These are phyloP conservation scores for Paraphaeosphaeria minitans DNA, from an alignment of 2,329 filamentous ascomycete genomes.

Conservation along the genomic window DNA sequence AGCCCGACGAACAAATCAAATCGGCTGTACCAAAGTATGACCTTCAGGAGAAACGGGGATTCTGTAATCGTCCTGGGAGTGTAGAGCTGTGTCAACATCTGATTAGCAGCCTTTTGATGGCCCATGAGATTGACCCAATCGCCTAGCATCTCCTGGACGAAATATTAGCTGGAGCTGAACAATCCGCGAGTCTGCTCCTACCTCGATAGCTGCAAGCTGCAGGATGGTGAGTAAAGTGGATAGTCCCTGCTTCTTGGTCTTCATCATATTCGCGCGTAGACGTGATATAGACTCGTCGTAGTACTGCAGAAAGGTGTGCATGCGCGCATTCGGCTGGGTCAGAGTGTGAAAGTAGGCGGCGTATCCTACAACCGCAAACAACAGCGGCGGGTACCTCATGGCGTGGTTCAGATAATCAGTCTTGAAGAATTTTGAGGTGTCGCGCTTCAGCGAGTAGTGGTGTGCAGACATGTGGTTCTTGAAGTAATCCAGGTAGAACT, in stretches of 20 bases:
- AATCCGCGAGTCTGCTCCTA: conserved; percentile 49
- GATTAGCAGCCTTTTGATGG: conserved; percentile 87
- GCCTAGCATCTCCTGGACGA: conserved; percentile 80
- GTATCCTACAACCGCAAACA: conserved; percentile 88
- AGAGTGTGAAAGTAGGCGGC: conserved; percentile 84
- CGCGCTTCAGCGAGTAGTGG: conserved; percentile 79
- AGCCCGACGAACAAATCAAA: conserved; percentile 87
- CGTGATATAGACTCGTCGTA: conserved; percentile 87
- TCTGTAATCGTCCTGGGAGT: conserved; percentile 76
- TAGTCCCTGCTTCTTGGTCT: conserved; percentile 71
- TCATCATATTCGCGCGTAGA: conserved; percentile 72
- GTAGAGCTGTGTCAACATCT: conserved; percentile 78
- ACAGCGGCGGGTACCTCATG: conserved; percentile 75
- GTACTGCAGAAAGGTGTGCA: conserved; percentile 83
- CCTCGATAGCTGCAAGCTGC: conserved; percentile 92
- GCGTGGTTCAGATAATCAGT: conserved; percentile 73
- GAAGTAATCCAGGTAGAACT: conserved; percentile 80
- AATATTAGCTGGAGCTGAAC: conserved; percentile 14
- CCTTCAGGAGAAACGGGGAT: conserved; percentile 71
- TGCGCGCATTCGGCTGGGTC: conserved; percentile 69
- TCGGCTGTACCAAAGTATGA: conserved; percentile 86
- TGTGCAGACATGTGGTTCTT: conserved; percentile 76
- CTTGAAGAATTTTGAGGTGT: conserved; percentile 75
- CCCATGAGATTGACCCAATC: conserved; percentile 95
- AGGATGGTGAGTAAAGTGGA: conserved; percentile 84